Base-by-base conservation (phyloP, 768 basidiomycete genomes). In the Phylloporus scabripes region DNA sequence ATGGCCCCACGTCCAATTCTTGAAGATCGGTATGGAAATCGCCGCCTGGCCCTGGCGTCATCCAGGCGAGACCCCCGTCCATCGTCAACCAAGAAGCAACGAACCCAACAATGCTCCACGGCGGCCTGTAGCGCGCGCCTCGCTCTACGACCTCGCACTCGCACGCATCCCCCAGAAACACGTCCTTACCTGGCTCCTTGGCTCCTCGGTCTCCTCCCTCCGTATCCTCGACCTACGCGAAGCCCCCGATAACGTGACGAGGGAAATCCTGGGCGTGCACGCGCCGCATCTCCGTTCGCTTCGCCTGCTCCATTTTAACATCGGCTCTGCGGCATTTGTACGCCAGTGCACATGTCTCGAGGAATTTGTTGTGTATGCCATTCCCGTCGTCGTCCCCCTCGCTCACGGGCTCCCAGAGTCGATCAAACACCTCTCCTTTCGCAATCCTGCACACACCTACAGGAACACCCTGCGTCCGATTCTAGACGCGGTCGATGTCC, bases 191-290 rank as follows among this genome's bases (percentile, higher is more conserved):
- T 77, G 74, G 74, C 56, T 77, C 5, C 62, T 77, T 6, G 60
- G 65, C 3, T 52, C 63, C 9, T 73, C 74, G 7, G n/a, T 17
- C 7, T 45, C 53, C 0, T 64, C 64, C 36, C 65, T 78, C 11
- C 69, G 64, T 18, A 68, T 76, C 50, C 55, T 75, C 2, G 73
- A 74, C 36, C 57, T 75, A 12, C 67, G 70, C 8, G 74, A 74
- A 46, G 41, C 54, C 1, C 70, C 72, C 0, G 65, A 70, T 9
- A 28, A 39, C 4, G 46, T 45, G 4, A 57, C 64, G 31, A 44
- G 63, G 24, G 34, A 53, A 3, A 48, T 64, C 5, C 58, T 77
- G n/a, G 50, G 50, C 8, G 39, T 20, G 0, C 65, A 70, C 41
- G 65, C 67, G 4, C 60, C 65, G 7, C 50, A 54, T n/a, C 61